Evolutionary conservation across 2,329 filamentous ascomycete species (phyloP), one percentile per base, ranked within the genome.

Genomic region (Fusarium paranaense): DNA sequence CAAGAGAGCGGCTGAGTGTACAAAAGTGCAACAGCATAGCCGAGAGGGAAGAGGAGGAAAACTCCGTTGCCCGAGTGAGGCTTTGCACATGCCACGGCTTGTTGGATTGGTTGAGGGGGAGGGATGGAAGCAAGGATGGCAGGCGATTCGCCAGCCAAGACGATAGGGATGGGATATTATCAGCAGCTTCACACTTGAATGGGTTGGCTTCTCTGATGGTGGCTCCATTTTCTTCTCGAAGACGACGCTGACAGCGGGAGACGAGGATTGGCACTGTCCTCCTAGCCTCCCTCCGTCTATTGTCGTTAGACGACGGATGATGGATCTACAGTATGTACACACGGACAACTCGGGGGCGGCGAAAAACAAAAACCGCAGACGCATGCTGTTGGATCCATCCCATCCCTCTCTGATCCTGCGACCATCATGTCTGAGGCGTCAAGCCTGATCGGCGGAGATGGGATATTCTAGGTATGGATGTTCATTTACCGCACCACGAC

Each of bases 351-450:
- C 52, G 37, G 57, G 67, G 65, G 62, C 52, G 47, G 47, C 47
- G 25, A 14, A 50, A 70, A 35, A 50, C 14, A 63, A 22, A 56
- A 33, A 54, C 18, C n/a, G 40, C 25, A 52, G 25, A 52, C 27
- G 47, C 47, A 52, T 30, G 47, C 42, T 22, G 38, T 22, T 33
- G 16, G 47, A 30, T 45, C 37, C 37, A 27, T 45, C 38, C 38
- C 38, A 64, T 64, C 47, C 37, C 61, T 45, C 35, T 35, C 33
- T 13, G 11, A 62, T 71, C 33, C 60, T 65, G 32, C 7, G 16
- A 61, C 63, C 37, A 35, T 54, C 27, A 42, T 54, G 66, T 35
- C 20, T 52, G 47, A 62, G 59, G 50, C 16, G 50, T 66, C 25
- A 62, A 30, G 35, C 54, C 54, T 45, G 52, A 56, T 52, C 40